Evolutionary conservation across 176 grass and related monocot genomes (phyloP).

Genomic region (Juncus inflexus): DNA sequence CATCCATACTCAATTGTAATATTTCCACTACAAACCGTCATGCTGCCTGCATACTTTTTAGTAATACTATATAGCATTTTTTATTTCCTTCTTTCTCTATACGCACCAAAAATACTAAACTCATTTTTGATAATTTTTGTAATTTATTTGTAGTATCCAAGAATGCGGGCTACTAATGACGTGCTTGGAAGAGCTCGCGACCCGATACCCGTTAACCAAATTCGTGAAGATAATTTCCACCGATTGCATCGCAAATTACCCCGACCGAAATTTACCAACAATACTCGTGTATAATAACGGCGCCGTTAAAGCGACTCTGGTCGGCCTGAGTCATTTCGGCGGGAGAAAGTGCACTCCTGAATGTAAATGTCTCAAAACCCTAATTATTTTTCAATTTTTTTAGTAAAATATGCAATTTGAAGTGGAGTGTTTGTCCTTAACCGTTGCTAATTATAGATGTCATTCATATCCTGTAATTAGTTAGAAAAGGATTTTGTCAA

Average conservation of each 20-base stretch:
- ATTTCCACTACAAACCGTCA: no score
- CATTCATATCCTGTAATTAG: no score
- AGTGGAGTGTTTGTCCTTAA: no score
- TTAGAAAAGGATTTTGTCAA: no score
- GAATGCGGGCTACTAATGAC: constrained; percentile 77
- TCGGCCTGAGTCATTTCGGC: constrained; percentile 78
- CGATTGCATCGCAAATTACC: constrained; percentile 89
- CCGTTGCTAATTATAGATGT: no score
- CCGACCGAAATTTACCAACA: constrained; percentile 86
- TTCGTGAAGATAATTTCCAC: constrained; percentile 99
- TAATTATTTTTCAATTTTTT: neutral
- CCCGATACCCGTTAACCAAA: constrained; percentile 74
- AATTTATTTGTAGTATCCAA: constrained; percentile 56
- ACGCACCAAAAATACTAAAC: no score
- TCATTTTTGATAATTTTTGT: no score
- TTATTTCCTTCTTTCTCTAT: no score
- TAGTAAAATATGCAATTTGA: no score
- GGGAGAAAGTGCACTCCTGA: constrained; percentile 85
- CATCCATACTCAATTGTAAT: no score
- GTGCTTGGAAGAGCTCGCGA: constrained; percentile 79
- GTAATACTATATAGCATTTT: no score
- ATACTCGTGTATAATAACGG: constrained; percentile 95
- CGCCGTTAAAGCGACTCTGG: constrained; percentile 86
- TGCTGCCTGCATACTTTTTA: no score
- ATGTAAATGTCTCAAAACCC: constrained; percentile 48